Conservation (phyloP, 2,329 filamentous ascomycete genomes). For the Lizonia empirigonia region DNA sequence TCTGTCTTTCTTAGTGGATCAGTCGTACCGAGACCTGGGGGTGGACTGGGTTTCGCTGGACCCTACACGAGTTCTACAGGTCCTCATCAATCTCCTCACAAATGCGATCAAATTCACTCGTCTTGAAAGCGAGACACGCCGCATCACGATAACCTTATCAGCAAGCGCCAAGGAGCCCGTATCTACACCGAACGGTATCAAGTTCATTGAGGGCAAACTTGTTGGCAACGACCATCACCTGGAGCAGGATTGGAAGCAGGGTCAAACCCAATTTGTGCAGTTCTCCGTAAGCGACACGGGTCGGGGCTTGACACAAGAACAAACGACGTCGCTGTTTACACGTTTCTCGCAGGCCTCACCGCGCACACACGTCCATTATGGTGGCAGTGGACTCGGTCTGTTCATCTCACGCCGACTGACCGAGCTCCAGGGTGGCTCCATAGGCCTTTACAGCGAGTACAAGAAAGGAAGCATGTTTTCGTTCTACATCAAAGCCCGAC, state of each 20-base stretch:
- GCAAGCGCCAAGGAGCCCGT: conserved; percentile 39
- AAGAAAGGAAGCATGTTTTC: conserved; percentile 40
- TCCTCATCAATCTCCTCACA: conserved; percentile 49
- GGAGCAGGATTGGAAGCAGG: conserved; percentile 43
- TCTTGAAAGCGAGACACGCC: conserved; percentile 33
- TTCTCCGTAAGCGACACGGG: conserved; percentile 50
- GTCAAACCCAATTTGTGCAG: conserved; percentile 36
- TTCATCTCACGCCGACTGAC: conserved; percentile 42
- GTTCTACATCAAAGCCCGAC: conserved; percentile 40
- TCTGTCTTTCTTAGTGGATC: conserved; percentile 38
- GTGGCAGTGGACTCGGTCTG: conserved; percentile 45
- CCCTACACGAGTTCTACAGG: conserved; percentile 48
- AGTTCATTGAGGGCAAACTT: conserved; percentile 34
- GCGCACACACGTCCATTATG: conserved; percentile 47
- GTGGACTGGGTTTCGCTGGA: conserved; percentile 51
- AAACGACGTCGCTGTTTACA: conserved; percentile 40
- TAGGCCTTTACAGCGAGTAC: conserved; percentile 32
- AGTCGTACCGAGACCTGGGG: conserved; percentile 45
- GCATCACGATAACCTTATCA: conserved; percentile 47
- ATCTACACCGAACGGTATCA: conserved; percentile 37
- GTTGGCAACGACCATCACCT: conserved; percentile 28
- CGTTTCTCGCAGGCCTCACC: conserved; percentile 43
- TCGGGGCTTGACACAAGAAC: conserved; percentile 46
- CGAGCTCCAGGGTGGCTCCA: conserved; percentile 42
- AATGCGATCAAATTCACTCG: conserved; percentile 55